A percentile compares a stretch with the other conserved stretches of the same genome.
Conservation (phyloP, 371 early-diverging fungal genomes). For the Vairimorpha apis region DNA sequence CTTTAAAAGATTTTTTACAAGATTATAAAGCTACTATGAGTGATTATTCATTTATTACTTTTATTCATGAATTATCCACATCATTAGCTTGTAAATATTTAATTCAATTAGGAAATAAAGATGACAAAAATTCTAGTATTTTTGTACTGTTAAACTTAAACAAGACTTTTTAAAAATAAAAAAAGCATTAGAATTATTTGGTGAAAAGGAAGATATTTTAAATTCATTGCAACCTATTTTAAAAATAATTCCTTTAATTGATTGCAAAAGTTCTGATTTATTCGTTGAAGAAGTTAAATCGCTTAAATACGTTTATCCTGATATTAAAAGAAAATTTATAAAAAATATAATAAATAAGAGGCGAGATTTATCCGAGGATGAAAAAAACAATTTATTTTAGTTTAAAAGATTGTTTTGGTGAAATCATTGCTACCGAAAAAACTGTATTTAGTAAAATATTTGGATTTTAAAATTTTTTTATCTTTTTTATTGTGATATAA, state of each 20-base stretch:
- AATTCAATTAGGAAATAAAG: constrained; percentile 51
- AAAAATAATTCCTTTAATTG: constrained; percentile 50
- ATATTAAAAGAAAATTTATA: constrained; percentile 39
- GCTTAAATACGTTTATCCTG: constrained; percentile 33
- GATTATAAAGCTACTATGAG: constrained; percentile 62
- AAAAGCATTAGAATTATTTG: constrained; percentile 43
- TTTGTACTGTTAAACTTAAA: constrained; percentile 36
- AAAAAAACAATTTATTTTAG: constrained; percentile 32
- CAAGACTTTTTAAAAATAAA: constrained; percentile 45
- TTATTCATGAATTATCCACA: constrained; percentile 43
- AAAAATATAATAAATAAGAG: constrained; percentile 47
- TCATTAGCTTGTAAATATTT: constrained; percentile 47
- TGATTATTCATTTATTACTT: constrained; percentile 61
- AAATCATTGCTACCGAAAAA: constrained; percentile 17
- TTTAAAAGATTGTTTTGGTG: constrained; percentile 37
- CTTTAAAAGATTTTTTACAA: constrained; percentile 61
- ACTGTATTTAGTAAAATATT: constrained; percentile 33
- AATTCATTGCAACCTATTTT: constrained; percentile 32
- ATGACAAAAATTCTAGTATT: constrained; percentile 29
- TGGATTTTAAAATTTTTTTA: constrained; percentile 10
- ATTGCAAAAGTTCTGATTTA: constrained; percentile 51
- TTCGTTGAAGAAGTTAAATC: constrained; percentile 55
- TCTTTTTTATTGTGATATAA: too few relatives aligned
- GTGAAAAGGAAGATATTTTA: constrained; percentile 47
- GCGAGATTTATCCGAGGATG: constrained; percentile 35